Conservation (phyloP, 305 asterid species). For the Withania somnifera region DNA sequence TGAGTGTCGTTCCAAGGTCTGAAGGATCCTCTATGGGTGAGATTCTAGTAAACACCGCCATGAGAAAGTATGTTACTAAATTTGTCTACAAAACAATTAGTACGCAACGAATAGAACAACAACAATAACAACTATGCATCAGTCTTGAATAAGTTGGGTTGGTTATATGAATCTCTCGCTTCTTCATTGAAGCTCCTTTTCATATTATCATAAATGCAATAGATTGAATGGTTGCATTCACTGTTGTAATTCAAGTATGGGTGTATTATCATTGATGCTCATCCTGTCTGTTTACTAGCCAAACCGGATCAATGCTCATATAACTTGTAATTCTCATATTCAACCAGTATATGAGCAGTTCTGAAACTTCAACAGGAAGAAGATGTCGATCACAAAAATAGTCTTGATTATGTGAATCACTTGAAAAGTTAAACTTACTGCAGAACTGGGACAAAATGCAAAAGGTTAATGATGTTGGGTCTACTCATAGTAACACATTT, state of each 20-base stretch:
- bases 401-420: neutral
- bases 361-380: neutral
- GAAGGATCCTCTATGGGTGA: slow-evolving; percentile 23
- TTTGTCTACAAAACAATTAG: neutral
- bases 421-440: neutral
- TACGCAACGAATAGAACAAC: neutral
- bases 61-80: neutral
- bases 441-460: neutral
- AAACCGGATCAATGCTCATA: neutral
- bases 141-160: neutral
- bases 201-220: neutral
- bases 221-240: neutral
- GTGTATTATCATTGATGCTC: neutral
- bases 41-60: slow-evolving; percentile 15
- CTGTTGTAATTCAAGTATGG: neutral
- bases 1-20: slow-evolving; percentile 45
- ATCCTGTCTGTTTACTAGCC: neutral
- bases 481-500: neutral
- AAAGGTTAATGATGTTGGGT: neutral
- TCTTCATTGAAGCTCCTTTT: neutral
- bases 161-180: neutral
- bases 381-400: neutral
- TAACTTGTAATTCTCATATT: neutral
- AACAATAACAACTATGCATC: neutral
- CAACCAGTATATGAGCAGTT: neutral